phyloP scores from a whole-genome alignment of 2,329 filamentous ascomycete species.

The Phoma herbarum region DNA sequence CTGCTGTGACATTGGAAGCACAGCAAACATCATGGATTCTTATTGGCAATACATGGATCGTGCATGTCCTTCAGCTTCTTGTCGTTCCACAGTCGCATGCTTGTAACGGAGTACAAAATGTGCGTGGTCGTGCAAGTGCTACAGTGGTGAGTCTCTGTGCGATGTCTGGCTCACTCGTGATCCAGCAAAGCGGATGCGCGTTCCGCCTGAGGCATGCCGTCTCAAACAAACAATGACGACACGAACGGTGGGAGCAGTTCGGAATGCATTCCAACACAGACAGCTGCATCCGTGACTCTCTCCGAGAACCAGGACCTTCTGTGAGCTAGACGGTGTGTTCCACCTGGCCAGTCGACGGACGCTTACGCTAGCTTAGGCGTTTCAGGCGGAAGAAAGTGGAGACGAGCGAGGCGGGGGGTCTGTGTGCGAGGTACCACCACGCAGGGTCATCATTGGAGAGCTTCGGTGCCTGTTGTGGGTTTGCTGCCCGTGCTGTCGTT shows the following conservation, averaged over 20 bases:
- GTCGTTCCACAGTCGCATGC: slow-evolving; percentile 36
- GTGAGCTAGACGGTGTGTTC: slow-evolving; percentile 35
- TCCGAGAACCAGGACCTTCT: not conserved
- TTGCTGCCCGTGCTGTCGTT: slow-evolving; percentile 12
- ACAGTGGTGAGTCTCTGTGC: slow-evolving; percentile 18
- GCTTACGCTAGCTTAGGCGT: not conserved
- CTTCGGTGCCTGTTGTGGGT: slow-evolving; percentile 9
- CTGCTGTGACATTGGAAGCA: slow-evolving; percentile 34
- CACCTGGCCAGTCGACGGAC: slow-evolving; percentile 15
- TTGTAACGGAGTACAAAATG: slow-evolving; percentile 31
- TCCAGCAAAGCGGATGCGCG: slow-evolving; percentile 21
- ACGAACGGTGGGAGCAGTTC: not conserved
- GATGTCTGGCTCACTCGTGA: slow-evolving; percentile 24
- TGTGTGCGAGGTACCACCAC: slow-evolving; percentile 26
- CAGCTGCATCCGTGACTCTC: not conserved
- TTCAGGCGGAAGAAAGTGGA: slow-evolving; percentile 23
- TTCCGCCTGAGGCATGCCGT: slow-evolving; percentile 23
- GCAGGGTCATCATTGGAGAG: slow-evolving; percentile 28
- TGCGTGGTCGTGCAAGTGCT: slow-evolving; percentile 27
- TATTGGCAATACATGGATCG: slow-evolving; percentile 26
- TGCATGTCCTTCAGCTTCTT: slow-evolving; percentile 29
- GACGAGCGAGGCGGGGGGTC: slow-evolving; percentile 25
- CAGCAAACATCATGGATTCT: slow-evolving; percentile 16
- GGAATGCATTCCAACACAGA: slow-evolving; percentile 1
- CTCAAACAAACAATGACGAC: slow-evolving; percentile 19